Conservation (phyloP, 2,329 filamentous ascomycete species). For the Penicillium brasilianum region DNA sequence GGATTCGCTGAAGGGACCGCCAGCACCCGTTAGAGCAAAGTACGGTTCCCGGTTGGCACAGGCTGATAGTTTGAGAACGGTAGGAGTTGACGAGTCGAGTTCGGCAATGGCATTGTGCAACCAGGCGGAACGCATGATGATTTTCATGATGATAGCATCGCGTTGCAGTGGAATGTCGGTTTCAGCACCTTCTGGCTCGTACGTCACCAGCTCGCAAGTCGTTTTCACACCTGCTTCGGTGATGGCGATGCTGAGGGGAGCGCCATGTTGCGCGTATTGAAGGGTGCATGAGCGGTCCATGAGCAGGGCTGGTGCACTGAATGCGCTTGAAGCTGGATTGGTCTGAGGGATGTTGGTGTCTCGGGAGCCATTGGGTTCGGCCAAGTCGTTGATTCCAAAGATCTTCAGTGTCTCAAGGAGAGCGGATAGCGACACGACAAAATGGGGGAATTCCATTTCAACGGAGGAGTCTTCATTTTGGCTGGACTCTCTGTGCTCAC, state of each 20-base stretch:
- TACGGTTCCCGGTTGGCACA: conserved; percentile 66
- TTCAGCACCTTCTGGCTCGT: conserved; percentile 69
- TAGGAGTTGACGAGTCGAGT: conserved; percentile 70
- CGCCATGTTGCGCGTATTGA: conserved; percentile 74
- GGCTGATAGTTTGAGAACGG: conserved; percentile 70
- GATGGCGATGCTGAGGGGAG: conserved; percentile 81
- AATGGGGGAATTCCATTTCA: conserved; percentile 62
- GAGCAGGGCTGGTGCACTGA: conserved; percentile 80
- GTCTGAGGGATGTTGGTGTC: conserved; percentile 39
- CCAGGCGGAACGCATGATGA: conserved; percentile 78
- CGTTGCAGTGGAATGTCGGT: conserved; percentile 80
- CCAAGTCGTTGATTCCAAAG: conserved; percentile 75
- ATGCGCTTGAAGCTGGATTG: conserved; percentile 66
- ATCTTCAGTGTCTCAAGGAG: conserved; percentile 95
- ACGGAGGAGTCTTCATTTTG: conserved; percentile 48
- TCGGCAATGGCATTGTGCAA: conserved; percentile 58
- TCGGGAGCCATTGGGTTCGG: conserved; percentile 42
- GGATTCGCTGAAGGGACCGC: conserved; percentile 63
- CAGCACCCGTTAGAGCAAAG: conserved; percentile 72
- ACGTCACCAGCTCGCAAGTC: conserved; percentile 87
- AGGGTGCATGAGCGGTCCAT: conserved; percentile 86
- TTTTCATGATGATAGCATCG: conserved; percentile 80
- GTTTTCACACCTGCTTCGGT: conserved; percentile 87
- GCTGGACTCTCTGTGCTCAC: conserved; percentile 28
- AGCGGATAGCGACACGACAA: conserved; percentile 84